Evolutionary conservation across 1,284 basidiomycete genomes (phyloP), one percentile per base, ranked within the genome.

Genomic region (Moniliella sp.): DNA sequence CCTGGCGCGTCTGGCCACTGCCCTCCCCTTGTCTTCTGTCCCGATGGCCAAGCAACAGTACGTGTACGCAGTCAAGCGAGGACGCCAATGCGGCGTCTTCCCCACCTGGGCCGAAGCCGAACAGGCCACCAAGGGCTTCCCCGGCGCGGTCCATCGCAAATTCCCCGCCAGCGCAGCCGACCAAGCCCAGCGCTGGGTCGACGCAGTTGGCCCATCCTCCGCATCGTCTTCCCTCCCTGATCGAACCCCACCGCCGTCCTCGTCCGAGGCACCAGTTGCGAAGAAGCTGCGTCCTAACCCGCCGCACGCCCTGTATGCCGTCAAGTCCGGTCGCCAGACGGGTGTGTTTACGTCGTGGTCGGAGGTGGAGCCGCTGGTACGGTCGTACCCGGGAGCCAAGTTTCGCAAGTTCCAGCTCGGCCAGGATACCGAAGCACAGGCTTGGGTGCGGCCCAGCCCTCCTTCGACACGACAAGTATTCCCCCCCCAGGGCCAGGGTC

Each of bases 291-390:
- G n/a, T n/a, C n/a, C n/a, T n/a, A n/a, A n/a, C n/a, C n/a, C n/a
- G n/a, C n/a, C n/a, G n/a, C n/a, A n/a, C n/a, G n/a, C n/a, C 31
- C 42, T 35, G 32, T 48, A 47, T 17, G 37, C 52, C 36, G 58
- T 62, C 7, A 40, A 43, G 7, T 33, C 33, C 7, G 60, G 60
- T 1, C 33, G 43, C 8, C 13, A 26, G 10, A 37, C 44, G 3
- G 60, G 59, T 21, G 37, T 62, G 7, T 61, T 44, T 36, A 36
- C 17, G 0, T 38, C 37, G 0, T 62, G 60, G 50, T 40, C n/a
- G n/a, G n/a, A n/a, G n/a, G n/a, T n/a, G n/a, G n/a, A n/a, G n/a
- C n/a, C n/a, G n/a, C n/a, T n/a, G n/a, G n/a, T n/a, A n/a, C n/a
- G n/a, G n/a, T n/a, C n/a, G n/a, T n/a, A n/a, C n/a, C n/a, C n/a